These are phyloP conservation scores for Monosporozyma servazzii DNA, from an alignment of 805 yeast species.

Conservation along the genomic window DNA sequence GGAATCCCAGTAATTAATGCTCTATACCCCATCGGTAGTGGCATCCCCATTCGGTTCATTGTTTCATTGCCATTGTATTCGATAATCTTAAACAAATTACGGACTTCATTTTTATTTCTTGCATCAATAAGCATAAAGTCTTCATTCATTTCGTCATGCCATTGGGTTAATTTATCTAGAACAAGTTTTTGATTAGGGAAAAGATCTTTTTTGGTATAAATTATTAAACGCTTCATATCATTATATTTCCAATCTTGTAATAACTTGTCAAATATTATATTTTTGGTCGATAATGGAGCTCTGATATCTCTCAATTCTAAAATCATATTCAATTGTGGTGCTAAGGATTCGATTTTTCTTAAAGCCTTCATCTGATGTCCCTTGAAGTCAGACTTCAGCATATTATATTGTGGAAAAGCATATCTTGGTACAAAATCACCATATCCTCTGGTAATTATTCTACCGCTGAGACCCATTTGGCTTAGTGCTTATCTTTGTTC, in stretches of 20 bases:
- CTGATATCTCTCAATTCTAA: conserved; percentile 82
- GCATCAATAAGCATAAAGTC: conserved; percentile 51
- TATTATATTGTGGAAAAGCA: conserved; percentile 63
- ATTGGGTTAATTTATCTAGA: conserved; percentile 29
- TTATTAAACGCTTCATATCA: conserved; percentile 28
- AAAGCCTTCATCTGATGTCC: conserved; percentile 87
- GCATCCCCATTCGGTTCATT: conserved; percentile 35
- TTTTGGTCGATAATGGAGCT: conserved; percentile 80
- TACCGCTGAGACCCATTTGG: neutral
- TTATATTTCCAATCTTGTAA: conserved; percentile 37
- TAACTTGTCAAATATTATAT: conserved; percentile 64
- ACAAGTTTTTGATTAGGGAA: conserved; percentile 26
- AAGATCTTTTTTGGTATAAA: conserved; percentile 72
- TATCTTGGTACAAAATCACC: conserved; percentile 52
- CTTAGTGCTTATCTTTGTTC: neutral
- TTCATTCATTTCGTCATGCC: conserved; percentile 40
- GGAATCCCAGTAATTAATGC: conserved; percentile 89
- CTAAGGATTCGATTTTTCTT: conserved; percentile 50
- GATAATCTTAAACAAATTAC: conserved; percentile 41
- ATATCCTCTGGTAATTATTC: neutral
- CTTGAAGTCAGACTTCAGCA: conserved; percentile 69
- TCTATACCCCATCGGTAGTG: conserved; percentile 77
- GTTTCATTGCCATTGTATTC: conserved; percentile 34
- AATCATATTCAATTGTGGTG: conserved; percentile 74
- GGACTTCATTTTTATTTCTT: conserved; percentile 41